phyloP scores from a whole-genome alignment of 768 basidiomycete species.

The Pleurotus giganteus region DNA sequence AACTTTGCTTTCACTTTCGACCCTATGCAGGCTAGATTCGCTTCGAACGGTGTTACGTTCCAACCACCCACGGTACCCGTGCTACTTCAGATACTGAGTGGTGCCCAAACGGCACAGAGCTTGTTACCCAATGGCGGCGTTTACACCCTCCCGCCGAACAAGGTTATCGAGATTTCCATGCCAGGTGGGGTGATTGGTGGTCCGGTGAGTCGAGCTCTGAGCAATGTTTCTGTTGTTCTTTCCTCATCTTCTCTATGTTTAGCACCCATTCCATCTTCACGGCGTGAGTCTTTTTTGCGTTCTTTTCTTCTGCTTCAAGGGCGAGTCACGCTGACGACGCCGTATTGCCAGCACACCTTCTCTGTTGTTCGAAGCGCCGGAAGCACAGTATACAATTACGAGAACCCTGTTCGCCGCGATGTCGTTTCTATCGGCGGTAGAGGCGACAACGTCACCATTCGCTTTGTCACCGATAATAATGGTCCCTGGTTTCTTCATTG shows the following conservation, averaged over 20 bases:
- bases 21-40: constrained; percentile 15
- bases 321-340: no score
- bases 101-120: constrained; percentile 35
- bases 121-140: constrained; percentile 40
- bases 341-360: constrained; percentile 36
- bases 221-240: no score
- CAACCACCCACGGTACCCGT: constrained; percentile 40
- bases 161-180: constrained; percentile 46
- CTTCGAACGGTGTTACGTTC: constrained; percentile 29
- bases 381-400: constrained; percentile 31
- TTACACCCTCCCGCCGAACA: constrained; percentile 41
- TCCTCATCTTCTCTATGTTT: neutral
- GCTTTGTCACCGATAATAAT: constrained; percentile 39
- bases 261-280: constrained; percentile 31
- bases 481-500: constrained; percentile 32
- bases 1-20: constrained; percentile 28
- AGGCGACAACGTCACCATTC: constrained; percentile 33
- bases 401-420: constrained; percentile 53
- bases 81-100: constrained; percentile 49
- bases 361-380: constrained; percentile 35
- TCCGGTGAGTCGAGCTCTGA: constrained; percentile 23
- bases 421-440: constrained; percentile 37
- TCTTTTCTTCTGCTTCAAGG: no score
- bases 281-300: constrained; percentile 24
- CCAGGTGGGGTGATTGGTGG: constrained; percentile 31